Conservation (phyloP, 495 filamentous ascomycete species). For the Neurospora intermedia region DNA sequence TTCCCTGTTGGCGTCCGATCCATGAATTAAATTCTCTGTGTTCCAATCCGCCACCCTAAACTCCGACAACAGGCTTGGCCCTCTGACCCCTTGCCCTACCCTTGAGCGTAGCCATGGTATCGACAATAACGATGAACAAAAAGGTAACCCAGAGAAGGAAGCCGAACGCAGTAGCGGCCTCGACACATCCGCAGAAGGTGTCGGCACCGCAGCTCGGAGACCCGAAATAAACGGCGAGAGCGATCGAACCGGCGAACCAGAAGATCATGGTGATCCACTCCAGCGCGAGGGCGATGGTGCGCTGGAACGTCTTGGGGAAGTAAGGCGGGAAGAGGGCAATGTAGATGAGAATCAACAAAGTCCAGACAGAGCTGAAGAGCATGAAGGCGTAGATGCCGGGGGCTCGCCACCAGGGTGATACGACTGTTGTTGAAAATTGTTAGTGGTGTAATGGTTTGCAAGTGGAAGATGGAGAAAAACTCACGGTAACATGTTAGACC, state of each 20-base stretch:
- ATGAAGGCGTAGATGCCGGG: slow-evolving; percentile 55
- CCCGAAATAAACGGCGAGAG: slow-evolving; percentile 51
- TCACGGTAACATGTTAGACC: slow-evolving; percentile 62
- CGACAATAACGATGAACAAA: slow-evolving; percentile 25
- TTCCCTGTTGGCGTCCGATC: no score
- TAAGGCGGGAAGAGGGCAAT: slow-evolving; percentile 52
- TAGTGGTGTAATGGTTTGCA: slow-evolving; percentile 5
- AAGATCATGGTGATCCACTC: slow-evolving; percentile 70
- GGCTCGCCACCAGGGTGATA: slow-evolving; percentile 19
- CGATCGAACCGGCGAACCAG: slow-evolving; percentile 81
- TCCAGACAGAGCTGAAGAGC: slow-evolving; percentile 64
- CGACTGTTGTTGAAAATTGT: slow-evolving; percentile 16
- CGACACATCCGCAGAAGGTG: slow-evolving; percentile 25
- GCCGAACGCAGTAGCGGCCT: slow-evolving; percentile 37
- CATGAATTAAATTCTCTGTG: not conserved
- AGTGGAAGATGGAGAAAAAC: slow-evolving; percentile 11
- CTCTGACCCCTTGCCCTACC: not conserved
- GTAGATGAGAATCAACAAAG: slow-evolving; percentile 56
- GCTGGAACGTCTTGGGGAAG: slow-evolving; percentile 46
- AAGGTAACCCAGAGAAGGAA: slow-evolving; percentile 38
- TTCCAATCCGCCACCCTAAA: not conserved
- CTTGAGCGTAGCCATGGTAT: slow-evolving; percentile 15
- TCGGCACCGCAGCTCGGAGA: slow-evolving; percentile 24
- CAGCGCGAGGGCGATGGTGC: slow-evolving; percentile 50
- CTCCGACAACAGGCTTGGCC: not conserved